phyloP scores from a whole-genome alignment of 352 stramenopile genomes.

The Globisporangium camurandrum region DNA sequence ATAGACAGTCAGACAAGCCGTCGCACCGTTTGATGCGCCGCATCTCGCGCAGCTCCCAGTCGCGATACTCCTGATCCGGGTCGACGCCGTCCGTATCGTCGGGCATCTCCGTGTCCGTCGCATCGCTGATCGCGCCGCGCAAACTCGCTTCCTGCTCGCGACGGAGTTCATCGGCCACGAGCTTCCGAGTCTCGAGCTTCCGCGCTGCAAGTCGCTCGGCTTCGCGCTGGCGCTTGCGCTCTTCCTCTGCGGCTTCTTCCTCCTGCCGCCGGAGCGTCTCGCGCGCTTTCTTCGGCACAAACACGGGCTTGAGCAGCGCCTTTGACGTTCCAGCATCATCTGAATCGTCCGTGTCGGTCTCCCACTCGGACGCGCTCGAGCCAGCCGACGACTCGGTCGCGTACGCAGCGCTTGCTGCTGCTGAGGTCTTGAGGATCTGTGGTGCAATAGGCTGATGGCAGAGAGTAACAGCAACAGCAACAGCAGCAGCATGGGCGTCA shows the following conservation, averaged over 20 bases:
- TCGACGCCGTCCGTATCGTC: slow-evolving; percentile 88
- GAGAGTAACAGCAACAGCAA: not conserved
- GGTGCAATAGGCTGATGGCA: slow-evolving; percentile 18
- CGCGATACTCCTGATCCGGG: slow-evolving; percentile 86
- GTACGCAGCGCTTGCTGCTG: not conserved
- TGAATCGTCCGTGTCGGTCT: slow-evolving; percentile 77
- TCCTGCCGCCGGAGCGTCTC: slow-evolving; percentile 80
- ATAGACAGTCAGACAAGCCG: too few relatives aligned
- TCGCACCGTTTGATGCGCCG: slow-evolving; percentile 83
- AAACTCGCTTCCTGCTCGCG: slow-evolving; percentile 50
- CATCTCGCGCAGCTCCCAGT: slow-evolving; percentile 94
- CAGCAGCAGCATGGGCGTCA: not conserved
- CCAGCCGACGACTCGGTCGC: slow-evolving; percentile 33
- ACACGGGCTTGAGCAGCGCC: slow-evolving; percentile 87
- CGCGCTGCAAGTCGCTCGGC: slow-evolving; percentile 32
- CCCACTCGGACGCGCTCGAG: slow-evolving; percentile 60
- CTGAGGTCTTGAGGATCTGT: slow-evolving; percentile 26
- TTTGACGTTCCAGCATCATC: slow-evolving; percentile 37
- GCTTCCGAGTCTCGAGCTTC: slow-evolving; percentile 63
- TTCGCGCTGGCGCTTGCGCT: slow-evolving; percentile 43
- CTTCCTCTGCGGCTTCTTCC: slow-evolving; percentile 67
- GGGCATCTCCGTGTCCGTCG: slow-evolving; percentile 83
- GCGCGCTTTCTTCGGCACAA: slow-evolving; percentile 86
- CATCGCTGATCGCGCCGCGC: slow-evolving; percentile 23
- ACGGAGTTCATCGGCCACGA: slow-evolving; percentile 70